Conservation (phyloP, 345 rosid genomes). For the Physaria fendleri region DNA sequence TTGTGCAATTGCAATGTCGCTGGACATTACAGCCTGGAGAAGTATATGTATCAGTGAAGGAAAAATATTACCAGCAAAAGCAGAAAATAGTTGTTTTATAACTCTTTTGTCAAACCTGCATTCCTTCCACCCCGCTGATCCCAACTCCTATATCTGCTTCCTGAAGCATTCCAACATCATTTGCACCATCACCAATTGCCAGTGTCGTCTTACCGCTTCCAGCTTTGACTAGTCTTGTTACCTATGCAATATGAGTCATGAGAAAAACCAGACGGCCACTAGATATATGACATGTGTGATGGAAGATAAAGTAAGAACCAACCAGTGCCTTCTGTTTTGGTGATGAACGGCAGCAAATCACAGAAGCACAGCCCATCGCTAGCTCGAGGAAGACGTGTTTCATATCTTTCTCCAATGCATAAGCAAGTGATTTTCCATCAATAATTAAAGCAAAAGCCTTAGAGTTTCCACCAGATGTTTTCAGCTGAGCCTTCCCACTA, state of each 20-base stretch:
- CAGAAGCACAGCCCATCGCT: slow-evolving; percentile 84
- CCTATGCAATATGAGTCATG: slow-evolving; percentile 40
- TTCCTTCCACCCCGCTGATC: slow-evolving; percentile 97
- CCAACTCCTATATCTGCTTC: slow-evolving; percentile 98
- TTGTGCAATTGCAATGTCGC: slow-evolving; percentile 92
- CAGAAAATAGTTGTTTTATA: slow-evolving; percentile 1
- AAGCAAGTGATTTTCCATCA: slow-evolving; percentile 93
- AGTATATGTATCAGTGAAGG: not conserved
- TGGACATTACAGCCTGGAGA: slow-evolving; percentile 91
- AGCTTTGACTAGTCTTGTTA: slow-evolving; percentile 77
- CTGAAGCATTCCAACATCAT: slow-evolving; percentile 99
- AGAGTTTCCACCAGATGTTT: slow-evolving; percentile 41
- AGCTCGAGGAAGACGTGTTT: slow-evolving; percentile 67
- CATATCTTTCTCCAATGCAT: slow-evolving; percentile 78
- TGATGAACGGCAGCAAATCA: slow-evolving; percentile 95
- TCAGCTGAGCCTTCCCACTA: slow-evolving; percentile 50
- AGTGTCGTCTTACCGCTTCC: slow-evolving; percentile 80
- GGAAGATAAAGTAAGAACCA: slow-evolving; percentile 23
- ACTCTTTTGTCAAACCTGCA: slow-evolving; percentile 57
- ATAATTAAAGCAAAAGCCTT: slow-evolving; percentile 77
- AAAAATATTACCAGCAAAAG: not conserved
- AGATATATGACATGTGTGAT: slow-evolving; percentile 17
- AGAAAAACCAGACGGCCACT: slow-evolving; percentile 7
- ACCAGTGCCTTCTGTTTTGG: slow-evolving; percentile 98
- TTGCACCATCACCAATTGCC: slow-evolving; percentile 97